phyloP scores from a whole-genome alignment of 2,329 filamentous ascomycete species.

The Colletotrichum sublineola region DNA sequence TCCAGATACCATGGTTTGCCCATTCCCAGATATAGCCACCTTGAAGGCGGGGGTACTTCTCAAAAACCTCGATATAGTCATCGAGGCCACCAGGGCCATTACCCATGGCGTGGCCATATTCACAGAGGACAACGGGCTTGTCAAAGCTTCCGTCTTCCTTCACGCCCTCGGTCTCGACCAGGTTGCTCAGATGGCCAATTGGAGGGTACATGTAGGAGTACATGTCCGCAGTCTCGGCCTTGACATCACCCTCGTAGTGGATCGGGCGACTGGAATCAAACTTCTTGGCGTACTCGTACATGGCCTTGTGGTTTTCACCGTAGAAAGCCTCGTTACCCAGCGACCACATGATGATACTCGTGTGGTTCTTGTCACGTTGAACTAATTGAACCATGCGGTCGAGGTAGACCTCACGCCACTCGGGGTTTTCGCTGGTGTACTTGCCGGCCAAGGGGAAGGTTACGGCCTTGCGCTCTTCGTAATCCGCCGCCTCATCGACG shows the following conservation, averaged over 20 bases:
- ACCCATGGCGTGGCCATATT: constrained; percentile 77
- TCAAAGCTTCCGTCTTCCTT: constrained; percentile 58
- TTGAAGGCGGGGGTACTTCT: constrained; percentile 70
- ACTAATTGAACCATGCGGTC: constrained; percentile 76
- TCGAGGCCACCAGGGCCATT: constrained; percentile 79
- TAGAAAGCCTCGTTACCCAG: constrained; percentile 82
- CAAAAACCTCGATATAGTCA: constrained; percentile 76
- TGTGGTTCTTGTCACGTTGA: constrained; percentile 77
- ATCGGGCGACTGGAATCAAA: constrained; percentile 71
- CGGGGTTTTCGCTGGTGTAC: constrained; percentile 72
- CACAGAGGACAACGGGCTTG: constrained; percentile 72
- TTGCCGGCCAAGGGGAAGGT: constrained; percentile 66
- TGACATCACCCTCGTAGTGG: constrained; percentile 75
- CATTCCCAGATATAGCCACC: constrained; percentile 78
- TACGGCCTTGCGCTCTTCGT: constrained; percentile 71
- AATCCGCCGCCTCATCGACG: constrained; percentile 68
- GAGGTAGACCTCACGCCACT: constrained; percentile 74
- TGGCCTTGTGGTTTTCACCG: constrained; percentile 75
- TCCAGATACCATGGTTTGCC: constrained; percentile 72
- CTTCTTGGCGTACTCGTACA: constrained; percentile 73
- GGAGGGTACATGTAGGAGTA: constrained; percentile 76
- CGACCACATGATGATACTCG: constrained; percentile 80
- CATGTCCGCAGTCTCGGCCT: constrained; percentile 73
- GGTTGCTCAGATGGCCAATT: constrained; percentile 63
- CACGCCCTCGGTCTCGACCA: constrained; percentile 59